Percentiles rank a stretch among this genome's conserved stretches.
These are phyloP conservation scores for Sanguinoderma infundibulare DNA, from an alignment of 1,284 basidiomycete species.

Conservation along the genomic window DNA sequence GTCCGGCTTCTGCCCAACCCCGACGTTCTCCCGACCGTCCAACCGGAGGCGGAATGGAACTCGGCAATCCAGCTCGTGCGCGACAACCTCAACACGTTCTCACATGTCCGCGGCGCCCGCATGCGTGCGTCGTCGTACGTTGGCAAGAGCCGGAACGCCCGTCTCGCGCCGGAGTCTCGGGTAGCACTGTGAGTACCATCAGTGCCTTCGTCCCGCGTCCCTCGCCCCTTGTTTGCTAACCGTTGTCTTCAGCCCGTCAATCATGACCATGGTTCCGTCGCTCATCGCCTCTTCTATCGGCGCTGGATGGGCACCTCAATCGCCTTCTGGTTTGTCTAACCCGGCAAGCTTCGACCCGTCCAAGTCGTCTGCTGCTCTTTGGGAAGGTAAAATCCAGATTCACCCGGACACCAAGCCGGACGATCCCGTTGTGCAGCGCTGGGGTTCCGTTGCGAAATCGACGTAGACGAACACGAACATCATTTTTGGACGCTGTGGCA, in stretches of 20 bases:
- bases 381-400: constrained; percentile 83
- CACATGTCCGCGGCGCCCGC: constrained; percentile 85
- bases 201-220: not conserved
- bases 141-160: constrained; percentile 71
- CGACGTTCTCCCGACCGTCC: constrained; percentile 67
- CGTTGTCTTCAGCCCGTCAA: constrained; percentile 50
- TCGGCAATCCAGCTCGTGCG: constrained; percentile 77
- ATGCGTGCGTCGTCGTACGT: constrained; percentile 85
- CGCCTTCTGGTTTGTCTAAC: constrained; percentile 65
- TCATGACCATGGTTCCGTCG: constrained; percentile 90
- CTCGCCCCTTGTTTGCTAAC: constrained; percentile 23
- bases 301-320: constrained; percentile 72
- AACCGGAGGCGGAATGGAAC: constrained; percentile 72
- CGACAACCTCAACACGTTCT: constrained; percentile 85
- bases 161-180: constrained; percentile 51
- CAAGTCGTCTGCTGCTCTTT: constrained; percentile 76
- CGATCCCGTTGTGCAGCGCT: constrained; percentile 48
- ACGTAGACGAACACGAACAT: constrained; percentile 14
- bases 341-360: constrained; percentile 80
- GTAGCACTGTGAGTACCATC: constrained; percentile 35
- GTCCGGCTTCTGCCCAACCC: constrained; percentile 72
- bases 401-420: constrained; percentile 80
- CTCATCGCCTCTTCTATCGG: constrained; percentile 86
- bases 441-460: constrained; percentile 35
- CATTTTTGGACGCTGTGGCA: constrained; percentile 14